phyloP scores from a whole-genome alignment of 306 rosid genomes.

The Glycyrrhiza uralensis region DNA sequence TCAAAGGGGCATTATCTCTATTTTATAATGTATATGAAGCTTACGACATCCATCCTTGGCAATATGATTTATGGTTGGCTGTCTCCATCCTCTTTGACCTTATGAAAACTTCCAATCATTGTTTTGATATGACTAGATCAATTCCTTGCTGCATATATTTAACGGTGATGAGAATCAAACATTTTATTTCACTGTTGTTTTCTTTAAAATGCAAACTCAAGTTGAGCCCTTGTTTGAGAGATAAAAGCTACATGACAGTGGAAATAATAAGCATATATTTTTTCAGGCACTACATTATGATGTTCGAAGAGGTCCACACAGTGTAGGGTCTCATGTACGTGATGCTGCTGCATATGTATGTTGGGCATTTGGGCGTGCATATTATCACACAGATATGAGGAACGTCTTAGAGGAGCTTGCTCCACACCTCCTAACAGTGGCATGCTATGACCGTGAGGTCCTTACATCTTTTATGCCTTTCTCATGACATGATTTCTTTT shows the following conservation, averaged over 20 bases:
- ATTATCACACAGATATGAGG: constrained; percentile 80
- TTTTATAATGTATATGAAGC: constrained; percentile 16
- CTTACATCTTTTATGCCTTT: constrained; percentile 22
- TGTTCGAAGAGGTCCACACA: constrained; percentile 97
- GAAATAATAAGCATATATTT: constrained; percentile 32
- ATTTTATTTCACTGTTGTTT: background rate
- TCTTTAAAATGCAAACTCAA: constrained; percentile 8
- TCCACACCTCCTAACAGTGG: constrained; percentile 85
- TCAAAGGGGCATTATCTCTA: background rate
- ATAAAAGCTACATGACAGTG: background rate
- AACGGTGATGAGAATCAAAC: background rate
- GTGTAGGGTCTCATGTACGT: constrained; percentile 98
- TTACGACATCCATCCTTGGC: background rate
- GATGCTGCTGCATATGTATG: constrained; percentile 98
- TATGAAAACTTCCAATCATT: background rate
- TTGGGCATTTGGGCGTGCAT: constrained; percentile 99
- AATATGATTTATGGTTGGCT: background rate
- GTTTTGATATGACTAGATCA: background rate
- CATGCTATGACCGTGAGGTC: constrained; percentile 98
- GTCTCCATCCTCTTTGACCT: background rate
- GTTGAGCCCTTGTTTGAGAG: constrained; percentile 21
- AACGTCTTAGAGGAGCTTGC: constrained; percentile 75
- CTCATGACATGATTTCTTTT: constrained; percentile 20
- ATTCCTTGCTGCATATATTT: background rate
- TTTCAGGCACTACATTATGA: constrained; percentile 90